phyloP scores from a whole-genome alignment of 257 asterid species.

The Cruciata laevipes region DNA sequence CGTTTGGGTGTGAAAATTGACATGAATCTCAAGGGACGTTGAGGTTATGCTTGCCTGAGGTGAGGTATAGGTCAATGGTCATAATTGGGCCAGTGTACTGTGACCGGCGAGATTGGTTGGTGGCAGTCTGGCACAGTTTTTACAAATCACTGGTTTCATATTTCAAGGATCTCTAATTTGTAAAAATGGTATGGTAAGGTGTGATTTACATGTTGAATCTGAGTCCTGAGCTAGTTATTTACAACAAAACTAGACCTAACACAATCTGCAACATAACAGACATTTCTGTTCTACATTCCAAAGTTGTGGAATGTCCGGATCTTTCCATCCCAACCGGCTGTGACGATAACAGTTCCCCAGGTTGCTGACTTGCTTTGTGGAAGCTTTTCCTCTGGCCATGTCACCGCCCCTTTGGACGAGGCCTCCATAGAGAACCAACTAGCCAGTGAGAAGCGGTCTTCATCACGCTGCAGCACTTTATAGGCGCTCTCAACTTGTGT shows the following conservation, averaged over 20 bases:
- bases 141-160: too few species aligned
- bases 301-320: conserved; percentile 77
- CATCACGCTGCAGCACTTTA: conserved; percentile 16
- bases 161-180: background rate
- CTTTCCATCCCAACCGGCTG: conserved; percentile 59
- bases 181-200: background rate
- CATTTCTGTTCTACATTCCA: conserved; percentile 31
- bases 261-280: background rate
- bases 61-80: too few species aligned
- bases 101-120: too few species aligned
- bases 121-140: too few species aligned
- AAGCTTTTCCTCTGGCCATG: conserved; percentile 93
- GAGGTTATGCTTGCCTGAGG: too few species aligned
- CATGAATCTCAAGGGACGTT: too few species aligned
- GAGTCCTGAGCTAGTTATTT: background rate
- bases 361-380: conserved; percentile 31
- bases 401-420: conserved; percentile 38
- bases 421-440: conserved; percentile 64
- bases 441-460: conserved; percentile 51
- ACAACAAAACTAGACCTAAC: background rate
- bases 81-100: too few species aligned
- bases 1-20: too few species aligned
- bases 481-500: background rate
- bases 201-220: conserved; percentile 6
- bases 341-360: conserved; percentile 70